phyloP scores from a whole-genome alignment of 129 eudicot species.

The Flaveria brownii region DNA sequence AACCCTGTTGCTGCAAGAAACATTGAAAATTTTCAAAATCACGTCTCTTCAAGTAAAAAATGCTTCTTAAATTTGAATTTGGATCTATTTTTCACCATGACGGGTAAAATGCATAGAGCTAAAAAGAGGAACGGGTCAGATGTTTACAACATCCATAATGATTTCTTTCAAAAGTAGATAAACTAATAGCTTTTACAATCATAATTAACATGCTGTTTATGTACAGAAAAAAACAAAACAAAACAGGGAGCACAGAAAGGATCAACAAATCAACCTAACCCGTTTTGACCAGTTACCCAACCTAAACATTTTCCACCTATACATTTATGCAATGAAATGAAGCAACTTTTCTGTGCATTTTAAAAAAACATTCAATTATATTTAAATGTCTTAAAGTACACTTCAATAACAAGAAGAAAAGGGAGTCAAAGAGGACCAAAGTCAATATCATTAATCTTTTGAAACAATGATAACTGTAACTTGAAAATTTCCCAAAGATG shows the following conservation, averaged over 20 bases:
- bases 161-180: neutral
- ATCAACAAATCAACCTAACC: neutral
- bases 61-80: neutral
- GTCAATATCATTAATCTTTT: no score
- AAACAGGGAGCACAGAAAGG: neutral
- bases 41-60: neutral
- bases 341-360: neutral
- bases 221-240: neutral
- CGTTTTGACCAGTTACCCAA: neutral
- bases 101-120: neutral
- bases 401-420: neutral
- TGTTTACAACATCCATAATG: neutral
- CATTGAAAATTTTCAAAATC: neutral
- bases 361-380: neutral
- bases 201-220: neutral
- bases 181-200: neutral
- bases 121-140: neutral
- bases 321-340: neutral
- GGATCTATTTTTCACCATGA: neutral
- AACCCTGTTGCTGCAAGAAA: constrained; percentile 68
- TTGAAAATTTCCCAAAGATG: no score
- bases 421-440: no score
- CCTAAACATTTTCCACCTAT: neutral
- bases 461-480: no score
- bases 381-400: neutral